Evolutionary conservation across 352 stramenopile species (phyloP).

Genomic region (Lagenidium giganteum): DNA sequence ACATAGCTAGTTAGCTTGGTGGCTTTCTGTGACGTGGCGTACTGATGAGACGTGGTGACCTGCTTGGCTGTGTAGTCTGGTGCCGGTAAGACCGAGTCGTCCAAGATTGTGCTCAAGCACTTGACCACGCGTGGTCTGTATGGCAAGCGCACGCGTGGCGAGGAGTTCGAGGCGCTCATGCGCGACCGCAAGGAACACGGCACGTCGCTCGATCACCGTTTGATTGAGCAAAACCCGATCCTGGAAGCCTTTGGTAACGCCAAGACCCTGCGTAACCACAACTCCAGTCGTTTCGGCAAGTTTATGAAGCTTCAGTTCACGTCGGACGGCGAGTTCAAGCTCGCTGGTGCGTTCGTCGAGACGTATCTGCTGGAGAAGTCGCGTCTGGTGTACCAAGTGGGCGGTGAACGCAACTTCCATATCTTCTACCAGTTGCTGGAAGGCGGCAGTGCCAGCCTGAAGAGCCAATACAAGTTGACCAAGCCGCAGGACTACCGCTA

Average conservation of each 20-base stretch:
- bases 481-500: conserved; percentile 89
- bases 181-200: conserved; percentile 44
- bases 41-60: background rate
- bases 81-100: conserved; percentile 88
- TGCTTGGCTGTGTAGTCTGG: conserved; percentile 32
- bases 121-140: conserved; percentile 84
- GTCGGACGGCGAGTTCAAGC: conserved; percentile 72
- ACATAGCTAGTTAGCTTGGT: background rate
- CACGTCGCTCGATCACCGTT: conserved; percentile 68
- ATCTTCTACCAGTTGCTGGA: conserved; percentile 93
- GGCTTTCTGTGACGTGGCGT: too few species aligned
- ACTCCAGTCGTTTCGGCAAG: conserved; percentile 94
- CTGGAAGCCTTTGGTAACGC: conserved; percentile 95
- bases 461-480: conserved; percentile 61
- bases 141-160: conserved; percentile 71
- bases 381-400: conserved; percentile 84
- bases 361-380: conserved; percentile 88
- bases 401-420: conserved; percentile 93
- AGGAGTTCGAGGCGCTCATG: conserved; percentile 63
- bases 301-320: conserved; percentile 96
- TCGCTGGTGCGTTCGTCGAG: conserved; percentile 83
- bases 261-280: conserved; percentile 93
- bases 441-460: conserved; percentile 45
- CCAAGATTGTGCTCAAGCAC: conserved; percentile 88
- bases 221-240: conserved; percentile 92